Evolutionary conservation across 1,284 basidiomycete genomes (phyloP).

Genomic region (Ustilago sp.): DNA sequence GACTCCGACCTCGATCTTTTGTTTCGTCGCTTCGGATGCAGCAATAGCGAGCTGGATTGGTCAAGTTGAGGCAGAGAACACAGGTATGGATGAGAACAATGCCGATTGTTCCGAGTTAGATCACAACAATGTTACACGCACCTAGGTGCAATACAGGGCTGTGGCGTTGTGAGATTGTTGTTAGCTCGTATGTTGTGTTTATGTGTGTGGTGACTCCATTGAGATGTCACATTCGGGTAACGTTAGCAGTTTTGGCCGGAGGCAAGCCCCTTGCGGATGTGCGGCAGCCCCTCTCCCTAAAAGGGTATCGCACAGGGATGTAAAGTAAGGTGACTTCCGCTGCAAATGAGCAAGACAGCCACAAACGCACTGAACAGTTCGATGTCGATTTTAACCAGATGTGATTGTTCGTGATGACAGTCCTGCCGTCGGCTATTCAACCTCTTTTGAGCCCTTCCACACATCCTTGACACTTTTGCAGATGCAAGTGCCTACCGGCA

Average conservation of each 20-base stretch:
- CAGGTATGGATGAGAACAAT: not conserved
- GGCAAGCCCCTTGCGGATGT: slow-evolving; percentile 13
- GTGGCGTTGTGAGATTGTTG: not conserved
- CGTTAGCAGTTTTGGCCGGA: not conserved
- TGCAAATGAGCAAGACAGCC: not conserved
- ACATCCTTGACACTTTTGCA: not conserved
- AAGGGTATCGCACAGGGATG: not conserved
- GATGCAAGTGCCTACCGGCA: not conserved
- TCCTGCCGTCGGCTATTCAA: not conserved
- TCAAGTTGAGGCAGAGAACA: not conserved
- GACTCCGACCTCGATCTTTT: not conserved
- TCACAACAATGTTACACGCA: not conserved
- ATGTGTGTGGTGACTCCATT: not conserved
- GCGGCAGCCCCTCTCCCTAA: slow-evolving; percentile 22
- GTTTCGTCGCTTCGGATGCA: not conserved
- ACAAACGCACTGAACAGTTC: not conserved
- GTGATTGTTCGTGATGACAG: not conserved
- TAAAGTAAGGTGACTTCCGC: not conserved
- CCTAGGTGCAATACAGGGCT: not conserved
- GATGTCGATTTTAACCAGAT: not conserved
- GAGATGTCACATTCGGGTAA: not conserved
- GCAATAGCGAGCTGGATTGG: too few species aligned
- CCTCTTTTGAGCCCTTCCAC: not conserved
- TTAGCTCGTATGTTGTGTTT: not conserved
- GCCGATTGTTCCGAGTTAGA: not conserved